phyloP scores from a whole-genome alignment of 805 yeast species.

The Hanseniaspora clermontiae region DNA sequence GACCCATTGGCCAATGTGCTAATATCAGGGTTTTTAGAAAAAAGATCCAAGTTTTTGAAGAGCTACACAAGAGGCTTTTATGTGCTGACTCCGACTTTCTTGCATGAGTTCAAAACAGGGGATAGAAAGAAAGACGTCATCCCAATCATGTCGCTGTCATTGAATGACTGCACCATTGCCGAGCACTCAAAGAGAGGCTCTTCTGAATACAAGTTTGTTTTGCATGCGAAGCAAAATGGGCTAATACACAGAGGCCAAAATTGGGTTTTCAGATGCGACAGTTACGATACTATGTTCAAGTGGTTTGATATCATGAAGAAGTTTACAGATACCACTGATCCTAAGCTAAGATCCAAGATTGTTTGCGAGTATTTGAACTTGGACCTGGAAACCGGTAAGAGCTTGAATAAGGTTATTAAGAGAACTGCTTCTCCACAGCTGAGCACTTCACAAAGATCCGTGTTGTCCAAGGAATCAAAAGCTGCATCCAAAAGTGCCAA shows the following conservation, averaged over 20 bases:
- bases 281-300: conserved; percentile 60
- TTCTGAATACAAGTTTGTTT: conserved; percentile 61
- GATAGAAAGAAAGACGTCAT: conserved; percentile 70
- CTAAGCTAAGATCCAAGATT: conserved; percentile 43
- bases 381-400: conserved; percentile 11
- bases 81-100: conserved; percentile 73
- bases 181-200: conserved; percentile 72
- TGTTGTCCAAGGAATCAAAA: conserved; percentile 4
- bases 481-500: background rate
- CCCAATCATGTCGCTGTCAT: conserved; percentile 71
- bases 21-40: conserved; percentile 69
- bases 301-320: conserved; percentile 75
- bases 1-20: conserved; percentile 58
- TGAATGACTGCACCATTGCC: conserved; percentile 67
- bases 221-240: conserved; percentile 64
- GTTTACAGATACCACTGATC: conserved; percentile 50
- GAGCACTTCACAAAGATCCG: conserved; percentile 3
- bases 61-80: conserved; percentile 87
- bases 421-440: background rate
- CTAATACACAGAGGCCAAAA: conserved; percentile 71
- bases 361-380: conserved; percentile 24
- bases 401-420: background rate
- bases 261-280: conserved; percentile 89
- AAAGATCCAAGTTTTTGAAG: conserved; percentile 82
- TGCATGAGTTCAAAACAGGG: conserved; percentile 78